Base-by-base conservation (phyloP, 208 protist species). In the Acanthamoeba royreba region DNA sequence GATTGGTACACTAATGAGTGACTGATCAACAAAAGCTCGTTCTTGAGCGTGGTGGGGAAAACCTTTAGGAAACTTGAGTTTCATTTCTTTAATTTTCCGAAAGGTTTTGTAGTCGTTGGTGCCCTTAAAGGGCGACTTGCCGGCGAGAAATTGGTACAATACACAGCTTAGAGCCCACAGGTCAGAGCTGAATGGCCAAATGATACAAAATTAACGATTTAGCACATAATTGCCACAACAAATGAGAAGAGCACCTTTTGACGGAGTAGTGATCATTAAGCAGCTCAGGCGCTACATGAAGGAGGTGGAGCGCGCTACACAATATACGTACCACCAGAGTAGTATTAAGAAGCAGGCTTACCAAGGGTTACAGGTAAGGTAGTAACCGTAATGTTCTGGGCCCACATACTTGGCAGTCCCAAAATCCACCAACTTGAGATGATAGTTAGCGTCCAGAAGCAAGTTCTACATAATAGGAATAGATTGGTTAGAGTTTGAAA, bases 131-230 rank as follows among this genome's bases (percentile, higher is more conserved):
- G 95, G 96, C 35, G 92, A 40, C 52, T 81, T 43, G 0, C 95
- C 95, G 35, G 94, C 88, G 4, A 81, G 52, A 46, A 97, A 40
- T 47, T 97, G 96, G 72, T 96, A 97, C 15, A 97, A 33, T 33
- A 97, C 95, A 45, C 95, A 97, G 17, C 96, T 94, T 9, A 97
- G 46, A 46, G 93, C 95, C 96, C 96, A 97, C 19, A 96, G 52
- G 74, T 97, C 96, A 38, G 95, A 94, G 55, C 91, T 85, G 22
- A 28, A 2, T 0, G 9, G 85, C 83, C 49, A 79, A 53, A 28
- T 46, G 28, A n/a, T n/a, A n/a, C n/a, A n/a, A n/a, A 45, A 9
- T 89, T 19, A 40, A 38, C 35, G n/a, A 55, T 46, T 9, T 38
- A 92, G 8, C 19, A 42, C 13, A 38, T 92, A 86, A 43, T 45